Percentiles rank a stretch among this genome's conserved stretches.
These are phyloP conservation scores for Colletotrichum nymphaeae DNA, from an alignment of 2,329 filamentous ascomycete species.

Conservation along the genomic window DNA sequence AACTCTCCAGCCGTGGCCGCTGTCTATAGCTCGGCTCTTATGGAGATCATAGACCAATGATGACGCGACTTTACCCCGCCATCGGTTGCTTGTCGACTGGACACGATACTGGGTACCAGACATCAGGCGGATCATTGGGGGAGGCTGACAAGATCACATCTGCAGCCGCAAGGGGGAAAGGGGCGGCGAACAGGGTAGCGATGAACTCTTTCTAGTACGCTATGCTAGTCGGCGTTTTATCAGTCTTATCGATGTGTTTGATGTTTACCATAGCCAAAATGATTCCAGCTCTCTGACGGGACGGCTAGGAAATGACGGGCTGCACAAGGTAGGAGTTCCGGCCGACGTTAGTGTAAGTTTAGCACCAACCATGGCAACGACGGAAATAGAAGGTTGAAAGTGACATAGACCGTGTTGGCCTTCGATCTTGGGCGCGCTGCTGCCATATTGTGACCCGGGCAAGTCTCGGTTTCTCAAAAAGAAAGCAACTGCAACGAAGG, in stretches of 20 bases:
- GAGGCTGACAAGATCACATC: conserved; percentile 33
- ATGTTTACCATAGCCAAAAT: conserved; percentile 36
- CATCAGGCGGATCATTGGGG: conserved; percentile 21
- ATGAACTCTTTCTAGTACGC: conserved; percentile 24
- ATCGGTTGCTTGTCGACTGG: conserved; percentile 29
- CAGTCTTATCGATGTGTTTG: conserved; percentile 38
- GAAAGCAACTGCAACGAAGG: conserved; percentile 17
- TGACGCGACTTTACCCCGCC: conserved; percentile 43
- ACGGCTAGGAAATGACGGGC: conserved; percentile 10
- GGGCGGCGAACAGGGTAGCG: conserved; percentile 20
- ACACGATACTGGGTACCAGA: conserved; percentile 19
- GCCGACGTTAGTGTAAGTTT: neutral
- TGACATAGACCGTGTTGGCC: conserved; percentile 3
- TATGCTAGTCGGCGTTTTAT: conserved; percentile 32
- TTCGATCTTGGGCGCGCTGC: conserved; percentile 1
- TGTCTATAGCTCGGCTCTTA: conserved; percentile 52
- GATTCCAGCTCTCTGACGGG: conserved; percentile 8
- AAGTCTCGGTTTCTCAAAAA: conserved; percentile 1
- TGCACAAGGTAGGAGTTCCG: conserved; percentile 3
- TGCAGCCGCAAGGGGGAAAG: conserved; percentile 27
- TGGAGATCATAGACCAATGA: conserved; percentile 46
- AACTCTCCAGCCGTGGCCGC: conserved; percentile 48
- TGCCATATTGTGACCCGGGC: conserved; percentile 11
- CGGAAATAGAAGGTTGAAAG: conserved; percentile 12
- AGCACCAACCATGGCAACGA: neutral